Conservation (phyloP, 192 early-diverging fungal species). For the Funneliformis geosporum region DNA sequence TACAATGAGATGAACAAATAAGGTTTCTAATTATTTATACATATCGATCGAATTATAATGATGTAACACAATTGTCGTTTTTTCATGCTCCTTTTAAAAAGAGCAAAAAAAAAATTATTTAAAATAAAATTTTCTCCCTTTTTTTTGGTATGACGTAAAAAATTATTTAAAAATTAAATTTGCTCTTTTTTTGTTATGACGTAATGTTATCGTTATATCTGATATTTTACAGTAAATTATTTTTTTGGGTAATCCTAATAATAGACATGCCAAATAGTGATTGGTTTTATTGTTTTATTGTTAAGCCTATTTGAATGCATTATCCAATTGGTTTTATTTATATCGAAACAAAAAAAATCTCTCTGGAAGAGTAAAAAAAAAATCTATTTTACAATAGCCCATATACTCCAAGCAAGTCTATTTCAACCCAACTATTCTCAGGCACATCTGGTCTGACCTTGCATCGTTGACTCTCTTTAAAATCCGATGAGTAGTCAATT, state of each 20-base stretch:
- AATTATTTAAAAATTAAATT: no score
- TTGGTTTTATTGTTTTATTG: no score
- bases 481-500: slow-evolving; percentile 21
- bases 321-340: slow-evolving; percentile 23
- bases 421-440: background rate
- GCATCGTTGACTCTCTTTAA: background rate
- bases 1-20: slow-evolving; percentile 8
- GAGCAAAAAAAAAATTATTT: no score
- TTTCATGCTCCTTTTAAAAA: no score
- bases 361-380: slow-evolving; percentile 13
- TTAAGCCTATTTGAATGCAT: slow-evolving; percentile 2
- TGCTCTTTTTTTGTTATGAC: no score
- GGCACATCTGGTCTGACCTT: slow-evolving; percentile 8
- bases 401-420: background rate
- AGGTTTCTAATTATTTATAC: no score
- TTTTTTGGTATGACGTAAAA: no score
- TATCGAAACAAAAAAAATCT: slow-evolving; percentile 13
- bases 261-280: background rate
- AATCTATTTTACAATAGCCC: background rate
- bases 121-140: no score
- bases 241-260: background rate
- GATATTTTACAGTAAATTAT: no score
- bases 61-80: no score
- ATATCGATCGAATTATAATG: no score
- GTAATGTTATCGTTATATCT: no score